Evolutionary conservation across 108 stramenopile species (phyloP).

Genomic region (Fragilaria crotonensis): DNA sequence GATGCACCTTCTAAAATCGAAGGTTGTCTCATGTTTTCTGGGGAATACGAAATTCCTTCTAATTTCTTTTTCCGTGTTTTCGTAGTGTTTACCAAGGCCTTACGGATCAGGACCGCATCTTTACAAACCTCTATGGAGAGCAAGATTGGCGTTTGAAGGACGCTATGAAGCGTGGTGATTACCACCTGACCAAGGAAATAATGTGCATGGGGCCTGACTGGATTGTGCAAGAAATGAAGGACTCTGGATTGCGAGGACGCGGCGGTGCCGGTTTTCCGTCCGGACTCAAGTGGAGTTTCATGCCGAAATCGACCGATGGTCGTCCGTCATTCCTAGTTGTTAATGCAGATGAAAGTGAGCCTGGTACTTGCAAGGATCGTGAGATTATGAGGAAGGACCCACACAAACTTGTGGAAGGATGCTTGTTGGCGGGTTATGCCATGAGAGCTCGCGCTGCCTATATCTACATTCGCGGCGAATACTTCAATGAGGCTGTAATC

Average conservation of each 20-base stretch:
- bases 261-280: constrained; percentile 99
- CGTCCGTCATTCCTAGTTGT: constrained; percentile 97
- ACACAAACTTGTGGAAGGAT: constrained; percentile 99
- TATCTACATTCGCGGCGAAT: constrained; percentile 99
- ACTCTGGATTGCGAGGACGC: constrained; percentile 96
- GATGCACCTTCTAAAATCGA: neutral
- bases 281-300: constrained; percentile 99
- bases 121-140: constrained; percentile 99
- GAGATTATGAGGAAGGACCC: constrained; percentile 99
- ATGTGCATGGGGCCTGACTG: constrained; percentile 99
- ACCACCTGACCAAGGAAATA: constrained; percentile 95
- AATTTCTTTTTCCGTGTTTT: neutral
- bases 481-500: constrained; percentile 99
- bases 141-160: constrained; percentile 97
- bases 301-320: constrained; percentile 99
- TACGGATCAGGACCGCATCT: constrained; percentile 98
- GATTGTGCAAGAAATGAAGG: constrained; percentile 99
- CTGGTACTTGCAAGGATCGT: constrained; percentile 99
- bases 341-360: constrained; percentile 99
- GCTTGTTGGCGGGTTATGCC: constrained; percentile 96
- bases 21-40: neutral
- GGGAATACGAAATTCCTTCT: neutral
- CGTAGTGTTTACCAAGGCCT: constrained; percentile 76
- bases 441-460: constrained; percentile 99
- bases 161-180: constrained; percentile 92